phyloP scores from a whole-genome alignment of 495 filamentous ascomycete genomes.

The Rusavskia elegans region DNA sequence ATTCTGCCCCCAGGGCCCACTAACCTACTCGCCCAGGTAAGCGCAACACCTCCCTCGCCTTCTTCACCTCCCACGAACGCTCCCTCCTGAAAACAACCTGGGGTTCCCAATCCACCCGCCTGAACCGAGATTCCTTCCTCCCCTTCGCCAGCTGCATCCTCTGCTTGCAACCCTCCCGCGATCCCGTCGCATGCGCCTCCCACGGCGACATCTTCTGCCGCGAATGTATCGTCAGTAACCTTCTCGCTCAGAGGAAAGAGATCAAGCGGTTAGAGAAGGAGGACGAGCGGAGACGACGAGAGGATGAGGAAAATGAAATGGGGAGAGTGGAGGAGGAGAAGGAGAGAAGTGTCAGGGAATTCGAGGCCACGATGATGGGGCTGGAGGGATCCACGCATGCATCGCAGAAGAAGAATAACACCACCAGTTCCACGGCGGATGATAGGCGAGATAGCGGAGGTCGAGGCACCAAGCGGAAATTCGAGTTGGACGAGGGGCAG shows the following conservation, averaged over 20 bases:
- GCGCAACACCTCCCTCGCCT: constrained; percentile 88
- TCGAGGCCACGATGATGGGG: constrained; percentile 32
- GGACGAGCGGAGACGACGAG: constrained; percentile 38
- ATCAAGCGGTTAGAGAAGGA: constrained; percentile 69
- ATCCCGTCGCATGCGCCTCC: constrained; percentile 57
- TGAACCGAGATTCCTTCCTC: constrained; percentile 84
- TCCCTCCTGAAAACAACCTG: constrained; percentile 62
- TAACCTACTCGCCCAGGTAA: constrained; percentile 36
- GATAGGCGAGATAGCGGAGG: constrained; percentile 44
- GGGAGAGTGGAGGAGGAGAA: constrained; percentile 41
- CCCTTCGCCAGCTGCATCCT: constrained; percentile 82
- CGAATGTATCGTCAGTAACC: constrained; percentile 83
- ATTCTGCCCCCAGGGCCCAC: background rate
- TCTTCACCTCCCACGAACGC: constrained; percentile 91
- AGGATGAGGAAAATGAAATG: constrained; percentile 34
- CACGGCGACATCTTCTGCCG: constrained; percentile 92
- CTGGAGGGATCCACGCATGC: constrained; percentile 2
- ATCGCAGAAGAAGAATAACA: constrained; percentile 2
- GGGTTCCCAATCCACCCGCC: constrained; percentile 69
- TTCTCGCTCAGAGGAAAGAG: constrained; percentile 81
- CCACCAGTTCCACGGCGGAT: constrained; percentile 29
- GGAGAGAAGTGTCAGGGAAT: constrained; percentile 39
- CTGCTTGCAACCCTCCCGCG: constrained; percentile 68
- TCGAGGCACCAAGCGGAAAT: constrained; percentile 51
- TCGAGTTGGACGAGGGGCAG: constrained; percentile 71